Conservation (phyloP, 2,329 filamentous ascomycete genomes). For the Neobulgaria alba region DNA sequence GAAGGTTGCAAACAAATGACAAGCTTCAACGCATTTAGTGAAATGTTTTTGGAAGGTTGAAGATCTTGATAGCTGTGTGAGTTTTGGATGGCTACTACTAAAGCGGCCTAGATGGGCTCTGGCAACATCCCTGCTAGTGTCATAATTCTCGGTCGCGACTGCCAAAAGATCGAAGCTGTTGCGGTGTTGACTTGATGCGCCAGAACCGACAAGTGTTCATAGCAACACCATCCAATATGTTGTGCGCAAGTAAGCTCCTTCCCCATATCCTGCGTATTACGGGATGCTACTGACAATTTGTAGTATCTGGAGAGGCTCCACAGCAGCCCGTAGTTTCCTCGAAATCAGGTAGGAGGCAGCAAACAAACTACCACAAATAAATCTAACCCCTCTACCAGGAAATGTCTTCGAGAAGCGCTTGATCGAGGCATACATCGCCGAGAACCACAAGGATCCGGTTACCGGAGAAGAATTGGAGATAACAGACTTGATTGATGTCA, state of each 20-base stretch:
- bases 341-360: slow-evolving; percentile 66
- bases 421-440: slow-evolving; percentile 88
- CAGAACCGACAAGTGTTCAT: slow-evolving; percentile 12
- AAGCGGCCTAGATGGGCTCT: too few relatives aligned
- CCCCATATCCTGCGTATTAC: neutral
- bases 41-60: too few relatives aligned
- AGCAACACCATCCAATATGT: slow-evolving; percentile 38
- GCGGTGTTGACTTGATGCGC: slow-evolving; percentile 15
- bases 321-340: slow-evolving; percentile 90
- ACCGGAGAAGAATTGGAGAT: slow-evolving; percentile 74
- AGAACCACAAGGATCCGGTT: slow-evolving; percentile 87
- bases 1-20: too few relatives aligned
- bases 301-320: slow-evolving; percentile 93
- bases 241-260: slow-evolving; percentile 53
- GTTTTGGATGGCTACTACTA: too few relatives aligned
- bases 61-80: too few relatives aligned
- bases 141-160: slow-evolving; percentile 7
- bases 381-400: slow-evolving; percentile 39
- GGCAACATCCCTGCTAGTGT: too few relatives aligned
- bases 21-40: too few relatives aligned
- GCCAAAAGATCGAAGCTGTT: slow-evolving; percentile 10
- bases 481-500: slow-evolving; percentile 83
- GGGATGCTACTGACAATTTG: slow-evolving; percentile 20
- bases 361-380: slow-evolving; percentile 34
- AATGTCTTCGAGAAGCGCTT: slow-evolving; percentile 91